Base-by-base conservation (phyloP, 768 basidiomycete species). In the Paxillus rubicundulus region DNA sequence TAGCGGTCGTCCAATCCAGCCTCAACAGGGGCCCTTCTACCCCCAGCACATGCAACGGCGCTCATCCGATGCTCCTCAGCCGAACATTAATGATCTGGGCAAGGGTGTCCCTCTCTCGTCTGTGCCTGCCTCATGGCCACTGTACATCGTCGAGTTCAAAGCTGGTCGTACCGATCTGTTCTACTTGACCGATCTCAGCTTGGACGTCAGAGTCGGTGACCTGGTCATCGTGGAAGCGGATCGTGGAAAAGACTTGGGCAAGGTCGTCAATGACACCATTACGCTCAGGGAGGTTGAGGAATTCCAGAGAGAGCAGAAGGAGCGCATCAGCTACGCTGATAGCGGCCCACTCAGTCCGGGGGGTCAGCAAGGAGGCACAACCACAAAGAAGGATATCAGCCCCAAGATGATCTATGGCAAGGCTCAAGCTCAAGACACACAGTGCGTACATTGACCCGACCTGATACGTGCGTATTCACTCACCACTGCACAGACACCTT, bases 111-210 rank as follows among this genome's bases (percentile, higher is more conserved):
- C 94, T 0, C 78, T 98, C 16, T 84, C 87, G 65, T 70, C 87
- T 44, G 86, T 99, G 38, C 87, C 94, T 1, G 68, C 87, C 12
- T 83, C 85, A 33, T 91, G 88, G 76, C 92, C 89, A n/a, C 80
- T 99, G 8, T 98, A 82, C 77, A 95, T 98, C 61, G 89, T 98
- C 61, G 90, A 97, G 69, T 99, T 99, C 80, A 99, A 98, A 72
- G 95, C 95, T 0, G 92, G 93, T 0, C 84, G 96, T 37, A 93
- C 93, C 56, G 96, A 98, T 69, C 73, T 99, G 24, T 98, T 94
- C 72, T 98, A 97, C 69, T 78, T 86, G 55, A 87, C 85, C 1
- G 89, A 95, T 63, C 76, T 78, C 54, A 63, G 77, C 61, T 62
- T 81, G 36, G 73, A 79, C 33, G 84, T 98, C 55, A 80, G 84